Percentiles rank a stretch among this genome's conserved stretches.
Evolutionary conservation across 2,329 filamentous ascomycete species (phyloP).

Genomic region (Phyllosticta citriasiana): DNA sequence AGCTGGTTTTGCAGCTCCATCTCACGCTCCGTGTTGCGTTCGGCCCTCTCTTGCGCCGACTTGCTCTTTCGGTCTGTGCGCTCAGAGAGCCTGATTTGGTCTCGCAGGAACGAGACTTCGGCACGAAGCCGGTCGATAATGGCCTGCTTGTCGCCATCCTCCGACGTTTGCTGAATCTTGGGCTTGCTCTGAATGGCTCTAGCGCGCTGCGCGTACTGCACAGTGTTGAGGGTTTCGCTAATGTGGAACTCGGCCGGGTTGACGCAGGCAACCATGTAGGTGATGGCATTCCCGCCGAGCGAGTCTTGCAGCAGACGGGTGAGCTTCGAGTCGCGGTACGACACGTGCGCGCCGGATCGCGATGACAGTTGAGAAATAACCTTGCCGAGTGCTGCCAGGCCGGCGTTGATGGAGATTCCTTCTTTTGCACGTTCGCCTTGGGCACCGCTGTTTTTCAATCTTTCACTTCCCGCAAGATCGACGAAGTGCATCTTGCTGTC

Average conservation of each 20-base stretch:
- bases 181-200: conserved; percentile 96
- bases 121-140: conserved; percentile 88
- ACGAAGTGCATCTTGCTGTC: conserved; percentile 99
- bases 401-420: conserved; percentile 96
- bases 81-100: conserved; percentile 84
- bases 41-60: conserved; percentile 57
- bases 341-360: conserved; percentile 79
- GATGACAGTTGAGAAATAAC: conserved; percentile 97
- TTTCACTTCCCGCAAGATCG: conserved; percentile 91
- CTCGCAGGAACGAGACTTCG: conserved; percentile 84
- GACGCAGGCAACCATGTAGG: conserved; percentile 98
- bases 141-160: conserved; percentile 89
- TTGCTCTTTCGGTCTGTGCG: conserved; percentile 49
- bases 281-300: conserved; percentile 90
- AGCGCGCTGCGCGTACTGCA: conserved; percentile 90
- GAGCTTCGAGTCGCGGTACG: conserved; percentile 95
- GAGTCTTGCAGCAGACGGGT: conserved; percentile 94
- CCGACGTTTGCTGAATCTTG: conserved; percentile 78
- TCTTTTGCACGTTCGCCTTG: conserved; percentile 91
- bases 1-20: conserved; percentile 88
- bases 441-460: conserved; percentile 92
- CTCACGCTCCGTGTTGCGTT: conserved; percentile 75
- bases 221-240: conserved; percentile 94
- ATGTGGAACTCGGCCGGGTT: conserved; percentile 95
- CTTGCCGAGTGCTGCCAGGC: conserved; percentile 87